Base-by-base conservation (phyloP, 257 asterid genomes). In the Rauvolfia tetraphylla region DNA sequence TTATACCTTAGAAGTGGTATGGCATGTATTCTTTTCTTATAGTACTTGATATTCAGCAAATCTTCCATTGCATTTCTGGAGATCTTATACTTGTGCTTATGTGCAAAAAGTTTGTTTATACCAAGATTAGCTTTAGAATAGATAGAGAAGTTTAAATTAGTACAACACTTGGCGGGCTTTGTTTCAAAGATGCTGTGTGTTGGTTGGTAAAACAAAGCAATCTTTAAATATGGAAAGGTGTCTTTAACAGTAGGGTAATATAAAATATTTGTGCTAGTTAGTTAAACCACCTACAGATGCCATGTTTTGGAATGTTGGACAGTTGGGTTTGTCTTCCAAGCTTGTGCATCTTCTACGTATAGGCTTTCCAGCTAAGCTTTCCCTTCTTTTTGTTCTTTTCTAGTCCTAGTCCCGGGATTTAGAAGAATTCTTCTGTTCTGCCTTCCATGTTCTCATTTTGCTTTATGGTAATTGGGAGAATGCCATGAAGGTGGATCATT, bases 301-400 rank as follows among this genome's bases (percentile, higher is more conserved):
- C 75, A 54, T 78, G 73, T 65, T 67, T 80, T 84, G 83, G 86
- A 82, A 76, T 85, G 80, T 75, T 73, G 49, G 82, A 76, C 71
- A 72, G 76, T 58, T 80, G 83, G 83, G 68, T 65, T 65, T 68
- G 65, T 66, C 76, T 81, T 82, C 53, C 74, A 77, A 61, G 75
- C 81, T 83, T 13, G 70, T 74, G 78, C 76, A 79, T 68, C 82
- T 76, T 79, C 82, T 73, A 59, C n/a, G 57, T 79, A 61, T 41
- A 71, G 59, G 14, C 71, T 71, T 78, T 82, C 88, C 88, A 84
- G 86, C 89, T 80, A 84, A 82, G 84, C 87, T 80, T 72, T 65
- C 68, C 75, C 68, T 66, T 79, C 76, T 75, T 83, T 83, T 82
- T 83, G 79, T 84, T 84, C 85, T 72, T 77, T 71, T 22, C 66